Base-by-base conservation (phyloP, 345 rosid genomes). In the Melastoma malabathricum region DNA sequence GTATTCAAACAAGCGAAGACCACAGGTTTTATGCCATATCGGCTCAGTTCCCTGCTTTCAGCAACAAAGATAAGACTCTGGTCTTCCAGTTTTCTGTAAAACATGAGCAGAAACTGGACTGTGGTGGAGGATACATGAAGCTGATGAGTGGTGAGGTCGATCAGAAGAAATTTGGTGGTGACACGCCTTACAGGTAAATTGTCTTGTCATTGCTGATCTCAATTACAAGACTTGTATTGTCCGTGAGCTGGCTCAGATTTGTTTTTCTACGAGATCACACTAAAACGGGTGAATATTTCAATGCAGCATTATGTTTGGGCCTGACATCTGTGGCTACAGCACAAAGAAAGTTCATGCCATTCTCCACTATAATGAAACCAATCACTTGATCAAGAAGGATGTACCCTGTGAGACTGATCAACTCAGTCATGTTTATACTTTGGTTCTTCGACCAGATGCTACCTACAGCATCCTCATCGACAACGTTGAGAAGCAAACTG, bases 71-170 rank as follows among this genome's bases (percentile, higher is more conserved):
- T 46, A 76, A 78, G 61, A 83, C 94, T 13, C 69, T 93, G 3
- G 99, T 88, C 63, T 93, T 93, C 78, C 99, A 88, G 51, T 88
- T 93, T 66, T 81, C 86, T 2, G 99, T 93, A 62, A 93, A 92
- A 84, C 99, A 93, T 50, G 99, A 93, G 62, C 99, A 93, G 68
- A 93, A 93, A 72, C 99, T 93, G 60, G 99, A 93, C 68, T 93
- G 99, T 68, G 99, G 99, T 66, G 99, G 99, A 63, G 99, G 99
- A 59, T 93, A 93, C 83, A 78, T 93, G 89, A 93, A 93, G 83
- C 69, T 93, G 68, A 82, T 93, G 44, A 88, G 95, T 46, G 90
- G 75, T 44, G 90, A 79, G 3, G 52, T 83, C 67, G 97, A 93
- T 77, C 99, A 88, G 70, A 85, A 85, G 69, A 84, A 88, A 64